Percentiles rank a stretch among this genome's conserved stretches.
These are phyloP conservation scores for Sindora glabra DNA, from an alignment of 306 rosid species.

Conservation along the genomic window DNA sequence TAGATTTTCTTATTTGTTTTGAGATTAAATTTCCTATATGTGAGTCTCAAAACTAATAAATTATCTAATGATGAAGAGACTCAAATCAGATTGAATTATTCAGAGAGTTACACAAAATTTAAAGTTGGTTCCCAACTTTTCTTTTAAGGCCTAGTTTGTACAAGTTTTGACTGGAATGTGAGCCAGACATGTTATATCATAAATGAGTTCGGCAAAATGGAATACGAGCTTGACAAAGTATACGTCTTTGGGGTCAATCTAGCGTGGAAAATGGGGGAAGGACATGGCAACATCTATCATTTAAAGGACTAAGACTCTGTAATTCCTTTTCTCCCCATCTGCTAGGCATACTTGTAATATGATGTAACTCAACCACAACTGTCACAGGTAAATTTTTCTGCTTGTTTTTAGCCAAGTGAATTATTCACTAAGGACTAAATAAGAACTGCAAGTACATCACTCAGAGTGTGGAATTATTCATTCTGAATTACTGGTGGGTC, in stretches of 20 bases:
- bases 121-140: too few relatives aligned
- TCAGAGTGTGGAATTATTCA: conserved; percentile 15
- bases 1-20: neutral
- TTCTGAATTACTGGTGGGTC: conserved; percentile 46
- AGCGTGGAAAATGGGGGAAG: conserved; percentile 5
- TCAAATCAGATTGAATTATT: too few relatives aligned
- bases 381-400: neutral
- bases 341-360: conserved; percentile 10
- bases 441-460: conserved; percentile 10
- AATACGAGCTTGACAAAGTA: conserved; percentile 6
- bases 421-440: conserved; percentile 16
- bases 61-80: too few relatives aligned
- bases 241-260: conserved; percentile 3
- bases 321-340: conserved; percentile 12
- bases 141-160: conserved; percentile 11
- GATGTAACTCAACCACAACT: conserved; percentile 15
- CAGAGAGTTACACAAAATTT: too few relatives aligned
- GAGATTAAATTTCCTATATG: too few relatives aligned
- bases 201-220: conserved; percentile 7
- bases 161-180: conserved; percentile 11
- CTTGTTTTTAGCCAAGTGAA: conserved; percentile 16
- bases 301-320: conserved; percentile 21
- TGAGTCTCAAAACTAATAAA: too few relatives aligned
- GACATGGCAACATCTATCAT: conserved; percentile 19
- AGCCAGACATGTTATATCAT: conserved; percentile 30